A percentile compares a stretch with the other conserved stretches of the same genome.
phyloP scores from a whole-genome alignment of 331 rosid genomes.

The Arachis monticola region DNA sequence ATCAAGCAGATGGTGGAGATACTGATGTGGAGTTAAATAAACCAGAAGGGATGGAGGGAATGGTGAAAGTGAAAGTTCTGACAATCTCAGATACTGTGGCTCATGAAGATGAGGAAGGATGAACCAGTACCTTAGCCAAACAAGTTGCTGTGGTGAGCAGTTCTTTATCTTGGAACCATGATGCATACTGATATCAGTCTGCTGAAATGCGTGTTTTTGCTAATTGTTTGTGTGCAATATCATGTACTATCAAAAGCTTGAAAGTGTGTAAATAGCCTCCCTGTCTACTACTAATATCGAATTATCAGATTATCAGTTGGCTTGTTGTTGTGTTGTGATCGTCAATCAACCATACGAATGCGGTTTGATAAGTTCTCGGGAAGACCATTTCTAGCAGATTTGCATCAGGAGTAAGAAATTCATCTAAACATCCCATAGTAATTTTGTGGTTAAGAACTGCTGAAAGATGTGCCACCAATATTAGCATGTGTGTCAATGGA shows the following conservation, averaged over 20 bases:
- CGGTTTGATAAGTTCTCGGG: neutral
- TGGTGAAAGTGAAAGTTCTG: conserved; percentile 60
- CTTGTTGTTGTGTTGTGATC: conserved; percentile 10
- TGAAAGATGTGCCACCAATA: conserved; percentile 12
- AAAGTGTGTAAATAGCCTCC: neutral
- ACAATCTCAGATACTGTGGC: conserved; percentile 41
- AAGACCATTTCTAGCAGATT: neutral
- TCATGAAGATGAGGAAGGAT: conserved; percentile 63
- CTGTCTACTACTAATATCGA: conserved; percentile 2
- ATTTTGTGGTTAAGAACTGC: conserved; percentile 15
- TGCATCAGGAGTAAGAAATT: neutral
- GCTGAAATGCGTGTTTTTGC: neutral
- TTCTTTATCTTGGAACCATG: conserved; percentile 36
- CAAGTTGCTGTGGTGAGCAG: conserved; percentile 58
- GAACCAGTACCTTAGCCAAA: conserved; percentile 34
- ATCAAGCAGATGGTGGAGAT: conserved; percentile 32
- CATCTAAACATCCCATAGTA: neutral
- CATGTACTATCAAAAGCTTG: neutral
- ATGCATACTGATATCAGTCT: neutral
- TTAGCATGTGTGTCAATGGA: conserved; percentile 12
- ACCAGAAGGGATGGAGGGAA: conserved; percentile 52
- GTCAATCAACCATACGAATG: neutral
- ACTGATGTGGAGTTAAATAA: conserved; percentile 46
- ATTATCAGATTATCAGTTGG: conserved; percentile 2
- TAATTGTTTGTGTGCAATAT: neutral